Conservation (phyloP, 2,329 filamentous ascomycete species). For the Fusarium mangiferae region DNA sequence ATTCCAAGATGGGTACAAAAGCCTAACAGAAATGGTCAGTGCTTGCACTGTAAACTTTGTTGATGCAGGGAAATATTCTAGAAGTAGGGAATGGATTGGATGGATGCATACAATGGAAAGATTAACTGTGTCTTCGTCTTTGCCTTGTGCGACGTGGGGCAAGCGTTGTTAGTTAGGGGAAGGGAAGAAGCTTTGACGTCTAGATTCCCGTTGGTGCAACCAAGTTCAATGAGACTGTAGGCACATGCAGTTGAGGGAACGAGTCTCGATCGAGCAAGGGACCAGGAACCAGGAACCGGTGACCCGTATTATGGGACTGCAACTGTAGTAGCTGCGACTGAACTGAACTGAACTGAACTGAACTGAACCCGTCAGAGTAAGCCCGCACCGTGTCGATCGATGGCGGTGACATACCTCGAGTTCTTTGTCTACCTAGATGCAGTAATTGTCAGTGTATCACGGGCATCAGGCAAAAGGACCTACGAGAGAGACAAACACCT, state of each 20-base stretch:
- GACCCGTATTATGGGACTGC: conserved; percentile 11
- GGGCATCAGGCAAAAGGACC: background rate
- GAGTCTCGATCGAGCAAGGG: conserved; percentile 29
- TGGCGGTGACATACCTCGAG: background rate
- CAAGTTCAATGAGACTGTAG: conserved; percentile 6
- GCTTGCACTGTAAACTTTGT: background rate
- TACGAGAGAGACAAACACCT: background rate
- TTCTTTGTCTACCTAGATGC: background rate
- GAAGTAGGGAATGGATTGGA: conserved; percentile 17
- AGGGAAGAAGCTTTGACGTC: conserved; percentile 39
- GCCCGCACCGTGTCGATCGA: conserved; percentile 36
- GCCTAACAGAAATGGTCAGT: background rate
- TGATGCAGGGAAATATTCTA: conserved; percentile 36
- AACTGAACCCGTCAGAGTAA: conserved; percentile 11
- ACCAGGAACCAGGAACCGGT: conserved; percentile 32
- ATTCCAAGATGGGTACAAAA: conserved; percentile 5
- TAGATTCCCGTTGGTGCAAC: conserved; percentile 23
- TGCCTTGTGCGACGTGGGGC: conserved; percentile 35
- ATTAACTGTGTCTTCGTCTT: conserved; percentile 20
- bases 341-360: background rate
- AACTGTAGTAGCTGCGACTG: conserved; percentile 1
- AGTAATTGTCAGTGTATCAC: conserved; percentile 1
- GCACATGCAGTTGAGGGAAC: background rate
- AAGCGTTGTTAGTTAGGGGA: conserved; percentile 16
- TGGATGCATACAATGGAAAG: conserved; percentile 10